phyloP scores from a whole-genome alignment of 495 filamentous ascomycete genomes.

The Bathelium albidoporum region DNA sequence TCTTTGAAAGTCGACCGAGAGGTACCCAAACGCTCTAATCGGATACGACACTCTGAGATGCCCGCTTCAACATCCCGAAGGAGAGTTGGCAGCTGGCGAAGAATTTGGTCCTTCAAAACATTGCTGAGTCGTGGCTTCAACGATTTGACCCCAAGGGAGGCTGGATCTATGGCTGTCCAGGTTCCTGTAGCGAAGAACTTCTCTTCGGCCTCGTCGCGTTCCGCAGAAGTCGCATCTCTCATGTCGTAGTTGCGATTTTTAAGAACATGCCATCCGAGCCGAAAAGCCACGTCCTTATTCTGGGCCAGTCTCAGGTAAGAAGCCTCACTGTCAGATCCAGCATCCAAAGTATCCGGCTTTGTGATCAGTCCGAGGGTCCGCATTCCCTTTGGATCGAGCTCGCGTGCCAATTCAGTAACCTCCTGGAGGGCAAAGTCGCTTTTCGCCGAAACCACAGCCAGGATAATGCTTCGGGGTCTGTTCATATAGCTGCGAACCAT shows the following conservation, averaged over 20 bases:
- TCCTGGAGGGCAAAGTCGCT: constrained; percentile 25
- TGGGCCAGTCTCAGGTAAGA: constrained; percentile 17
- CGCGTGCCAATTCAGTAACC: constrained; percentile 15
- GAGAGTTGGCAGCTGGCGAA: constrained; percentile 45
- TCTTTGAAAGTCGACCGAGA: constrained; percentile 38
- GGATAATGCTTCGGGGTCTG: constrained; percentile 21
- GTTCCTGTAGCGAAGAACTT: constrained; percentile 39
- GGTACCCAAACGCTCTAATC: constrained; percentile 40
- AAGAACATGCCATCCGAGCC: constrained; percentile 28
- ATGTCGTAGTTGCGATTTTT: constrained; percentile 19
- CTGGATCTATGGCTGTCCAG: constrained; percentile 35
- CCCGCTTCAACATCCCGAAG: constrained; percentile 45
- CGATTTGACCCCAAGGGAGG: constrained; percentile 38
- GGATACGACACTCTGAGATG: constrained; percentile 22
- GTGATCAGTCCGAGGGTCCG: constrained; percentile 31
- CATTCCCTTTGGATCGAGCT: constrained; percentile 17
- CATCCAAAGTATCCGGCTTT: constrained; percentile 26
- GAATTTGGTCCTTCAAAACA: constrained; percentile 48
- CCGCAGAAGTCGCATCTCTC: constrained; percentile 8
- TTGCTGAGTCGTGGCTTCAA: constrained; percentile 45
- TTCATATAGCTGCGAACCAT: constrained; percentile 20
- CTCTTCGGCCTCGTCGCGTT: constrained; percentile 31
- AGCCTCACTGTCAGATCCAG: constrained; percentile 20
- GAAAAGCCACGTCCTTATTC: constrained; percentile 16
- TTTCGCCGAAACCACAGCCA: constrained; percentile 24